phyloP scores from a whole-genome alignment of 1,139 yeast genomes.

The Yamadazyma atlantica region DNA sequence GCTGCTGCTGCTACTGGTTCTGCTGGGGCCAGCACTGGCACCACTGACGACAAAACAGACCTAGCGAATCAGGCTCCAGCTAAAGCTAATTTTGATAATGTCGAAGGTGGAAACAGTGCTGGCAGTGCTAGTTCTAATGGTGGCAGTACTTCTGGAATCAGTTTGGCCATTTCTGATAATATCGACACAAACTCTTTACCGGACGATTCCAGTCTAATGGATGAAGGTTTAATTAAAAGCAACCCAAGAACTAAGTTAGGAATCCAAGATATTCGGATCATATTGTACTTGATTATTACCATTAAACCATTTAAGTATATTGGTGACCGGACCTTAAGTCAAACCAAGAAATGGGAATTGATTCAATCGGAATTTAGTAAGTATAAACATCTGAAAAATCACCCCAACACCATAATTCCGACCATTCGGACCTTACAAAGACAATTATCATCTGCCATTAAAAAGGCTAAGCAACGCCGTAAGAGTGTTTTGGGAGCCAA shows the following conservation, averaged over 20 bases:
- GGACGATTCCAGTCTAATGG: constrained; percentile 2
- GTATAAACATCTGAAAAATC: constrained; percentile 15
- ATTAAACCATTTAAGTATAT: constrained; percentile 40
- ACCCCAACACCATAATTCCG: constrained; percentile 22
- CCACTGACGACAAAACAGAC: neutral
- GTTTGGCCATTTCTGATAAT: constrained; percentile 2
- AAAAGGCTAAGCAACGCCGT: constrained; percentile 23
- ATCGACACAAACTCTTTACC: constrained; percentile 2
- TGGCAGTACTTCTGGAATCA: neutral
- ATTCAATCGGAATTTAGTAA: constrained; percentile 29
- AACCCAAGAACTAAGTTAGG: constrained; percentile 28
- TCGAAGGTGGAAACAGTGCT: neutral
- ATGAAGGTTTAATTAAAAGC: constrained; percentile 2
- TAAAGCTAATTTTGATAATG: neutral
- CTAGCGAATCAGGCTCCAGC: neutral
- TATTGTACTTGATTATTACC: constrained; percentile 29
- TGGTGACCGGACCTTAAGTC: constrained; percentile 33
- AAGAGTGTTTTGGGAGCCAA: constrained; percentile 5
- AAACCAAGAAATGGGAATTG: constrained; percentile 37
- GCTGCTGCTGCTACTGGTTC: no score
- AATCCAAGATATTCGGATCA: constrained; percentile 28
- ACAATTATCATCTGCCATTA: constrained; percentile 35
- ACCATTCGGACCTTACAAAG: constrained; percentile 40
- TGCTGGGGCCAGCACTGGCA: no score
- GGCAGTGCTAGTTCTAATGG: neutral